Base-by-base conservation (phyloP, 805 yeast species). In the Allodekkera sacchari region DNA sequence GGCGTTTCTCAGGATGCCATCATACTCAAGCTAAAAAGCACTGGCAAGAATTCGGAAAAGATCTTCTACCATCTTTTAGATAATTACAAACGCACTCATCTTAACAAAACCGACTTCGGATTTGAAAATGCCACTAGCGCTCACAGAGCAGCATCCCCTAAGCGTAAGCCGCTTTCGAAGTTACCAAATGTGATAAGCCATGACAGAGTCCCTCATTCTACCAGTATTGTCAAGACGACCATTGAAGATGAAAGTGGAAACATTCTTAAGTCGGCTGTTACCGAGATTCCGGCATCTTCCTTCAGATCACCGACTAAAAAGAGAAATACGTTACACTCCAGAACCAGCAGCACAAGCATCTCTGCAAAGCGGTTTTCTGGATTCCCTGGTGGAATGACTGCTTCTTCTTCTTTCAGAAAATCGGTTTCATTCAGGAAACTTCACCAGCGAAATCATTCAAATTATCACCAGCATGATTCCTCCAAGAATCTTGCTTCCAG, bases 371-470 rank as follows among this genome's bases (percentile, higher is more conserved):
- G n/a, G n/a, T n/a, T n/a, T n/a, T n/a, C n/a, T n/a, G n/a, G n/a
- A n/a, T n/a, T n/a, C n/a, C n/a, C n/a, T n/a, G n/a, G 63, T 4
- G 45, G 59, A 25, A 61, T 68, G 4, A 57, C 64, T 37, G 73
- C 59, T 1, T 56, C 75, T 3, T 66, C 74, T 6, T 63, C 74
- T 4, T 68, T 61, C 35, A 68, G 62, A 41, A 67, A 61, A 47
- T 62, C 69, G 0, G 66, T 66, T n/a, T 64, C 73, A 0, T 68
- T 65, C 43, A 60, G 55, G 15, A 36, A 22, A n/a, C 9, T 31
- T 16, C 39, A 32, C 16, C 43, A 37, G 32, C 37, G 38, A 12
- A 35, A 32, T 8, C 27, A 45, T 3, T 18, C 35, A n/a, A n/a
- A n/a, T n/a, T n/a, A n/a, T n/a, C n/a, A n/a, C n/a, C n/a, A n/a